These are phyloP conservation scores for Salix udensis DNA, from an alignment of 345 rosid genomes.

Conservation along the genomic window DNA sequence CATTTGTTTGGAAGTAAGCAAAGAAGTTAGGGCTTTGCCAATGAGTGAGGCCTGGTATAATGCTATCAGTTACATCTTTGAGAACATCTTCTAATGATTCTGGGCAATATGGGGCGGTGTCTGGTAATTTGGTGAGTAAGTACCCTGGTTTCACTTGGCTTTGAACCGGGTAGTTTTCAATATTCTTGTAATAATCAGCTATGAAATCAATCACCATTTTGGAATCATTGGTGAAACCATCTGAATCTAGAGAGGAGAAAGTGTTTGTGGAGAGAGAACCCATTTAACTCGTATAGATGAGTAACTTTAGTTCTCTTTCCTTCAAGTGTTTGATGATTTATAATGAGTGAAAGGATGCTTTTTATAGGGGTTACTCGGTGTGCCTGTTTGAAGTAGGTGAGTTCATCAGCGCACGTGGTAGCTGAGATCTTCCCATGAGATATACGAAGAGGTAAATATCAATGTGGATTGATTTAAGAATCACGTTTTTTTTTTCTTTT, in stretches of 20 bases:
- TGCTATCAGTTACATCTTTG: constrained; percentile 16
- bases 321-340: background rate
- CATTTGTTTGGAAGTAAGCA: constrained; percentile 26
- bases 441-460: too few species aligned
- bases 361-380: background rate
- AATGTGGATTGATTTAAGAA: too few species aligned
- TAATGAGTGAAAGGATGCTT: too few species aligned
- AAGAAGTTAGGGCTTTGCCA: constrained; percentile 37
- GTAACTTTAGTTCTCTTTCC: too few species aligned
- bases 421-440: too few species aligned
- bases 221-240: too few species aligned
- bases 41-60: constrained; percentile 29
- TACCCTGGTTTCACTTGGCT: constrained; percentile 31
- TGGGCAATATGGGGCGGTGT: constrained; percentile 10
- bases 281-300: too few species aligned
- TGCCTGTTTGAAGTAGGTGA: background rate
- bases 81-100: constrained; percentile 22
- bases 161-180: constrained; percentile 11
- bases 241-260: too few species aligned
- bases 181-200: constrained; percentile 18
- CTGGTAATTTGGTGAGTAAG: constrained; percentile 1
- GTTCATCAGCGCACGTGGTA: too few species aligned
- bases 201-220: constrained; percentile 21
- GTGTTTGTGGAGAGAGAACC: too few species aligned
- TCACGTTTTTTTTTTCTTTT: too few species aligned